A percentile compares a stretch with the other conserved stretches of the same genome.
These are phyloP conservation scores for Tricholoma bakamatsutake DNA, from an alignment of 768 basidiomycete genomes.

Conservation along the genomic window DNA sequence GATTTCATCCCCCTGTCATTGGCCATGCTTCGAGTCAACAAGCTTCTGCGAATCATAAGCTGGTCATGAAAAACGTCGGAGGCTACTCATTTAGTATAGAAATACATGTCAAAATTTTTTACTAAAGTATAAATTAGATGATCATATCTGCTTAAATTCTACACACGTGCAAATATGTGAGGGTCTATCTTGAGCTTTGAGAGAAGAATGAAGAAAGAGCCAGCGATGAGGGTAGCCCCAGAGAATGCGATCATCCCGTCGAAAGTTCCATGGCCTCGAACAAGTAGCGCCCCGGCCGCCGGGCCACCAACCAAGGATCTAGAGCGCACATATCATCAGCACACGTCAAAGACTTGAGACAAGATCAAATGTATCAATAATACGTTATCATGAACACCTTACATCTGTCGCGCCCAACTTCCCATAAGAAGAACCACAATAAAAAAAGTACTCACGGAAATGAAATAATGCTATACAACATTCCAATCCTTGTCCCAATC, in stretches of 20 bases:
- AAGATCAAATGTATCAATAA: not conserved
- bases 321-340: not conserved
- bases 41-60: not conserved
- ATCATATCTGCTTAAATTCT: constrained; percentile 4
- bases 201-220: constrained; percentile 50
- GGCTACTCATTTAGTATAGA: too few relatives aligned
- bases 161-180: constrained; percentile 41
- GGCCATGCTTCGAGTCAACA: not conserved
- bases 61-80: too few relatives aligned
- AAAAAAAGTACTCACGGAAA: constrained; percentile 55
- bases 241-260: constrained; percentile 53
- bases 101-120: too few relatives aligned
- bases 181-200: constrained; percentile 42
- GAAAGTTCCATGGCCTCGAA: constrained; percentile 36
- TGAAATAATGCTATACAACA: constrained; percentile 59
- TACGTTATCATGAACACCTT: not conserved
- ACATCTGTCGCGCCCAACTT: not conserved
- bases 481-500: constrained; percentile 59
- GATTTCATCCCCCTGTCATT: not conserved
- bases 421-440: not conserved
- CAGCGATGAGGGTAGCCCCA: constrained; percentile 51
- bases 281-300: constrained; percentile 52
- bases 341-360: not conserved
- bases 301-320: constrained; percentile 65
- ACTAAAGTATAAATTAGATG: too few relatives aligned